phyloP scores from a whole-genome alignment of 2,329 filamentous ascomycete genomes.

The Ophiocordyceps camponoti-saundersi region DNA sequence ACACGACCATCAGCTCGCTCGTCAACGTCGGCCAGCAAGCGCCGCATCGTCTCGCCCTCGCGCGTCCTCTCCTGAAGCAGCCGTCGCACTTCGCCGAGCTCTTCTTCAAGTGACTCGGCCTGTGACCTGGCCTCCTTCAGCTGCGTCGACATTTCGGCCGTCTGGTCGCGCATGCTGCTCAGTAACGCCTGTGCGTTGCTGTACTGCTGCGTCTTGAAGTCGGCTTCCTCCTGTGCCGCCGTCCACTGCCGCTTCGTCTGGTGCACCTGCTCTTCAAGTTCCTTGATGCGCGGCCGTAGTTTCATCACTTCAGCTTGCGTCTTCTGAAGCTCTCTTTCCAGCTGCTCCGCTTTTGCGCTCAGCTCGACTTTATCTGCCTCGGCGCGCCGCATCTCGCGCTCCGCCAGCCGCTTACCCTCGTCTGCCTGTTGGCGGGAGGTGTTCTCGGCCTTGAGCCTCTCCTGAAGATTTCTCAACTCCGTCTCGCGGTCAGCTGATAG shows the following conservation, averaged over 20 bases:
- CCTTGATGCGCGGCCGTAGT: conserved; percentile 41
- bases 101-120: conserved; percentile 78
- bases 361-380: conserved; percentile 70
- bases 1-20: conserved; percentile 65
- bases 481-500: conserved; percentile 56
- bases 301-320: conserved; percentile 57
- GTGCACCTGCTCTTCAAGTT: conserved; percentile 58
- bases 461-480: conserved; percentile 62
- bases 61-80: conserved; percentile 75
- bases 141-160: conserved; percentile 72
- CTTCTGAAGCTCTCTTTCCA: conserved; percentile 50
- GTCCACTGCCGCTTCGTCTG: conserved; percentile 52
- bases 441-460: conserved; percentile 61
- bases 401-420: conserved; percentile 56
- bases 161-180: conserved; percentile 85
- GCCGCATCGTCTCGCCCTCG: conserved; percentile 88
- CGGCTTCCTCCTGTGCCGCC: conserved; percentile 58
- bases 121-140: conserved; percentile 76
- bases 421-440: conserved; percentile 57
- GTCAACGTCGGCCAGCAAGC: conserved; percentile 74
- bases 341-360: conserved; percentile 54
- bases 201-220: conserved; percentile 75
- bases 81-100: conserved; percentile 74
- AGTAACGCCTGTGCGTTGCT: conserved; percentile 71
- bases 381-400: conserved; percentile 60